These are phyloP conservation scores for Arachis monticola DNA, from an alignment of 331 rosid species.

Conservation along the genomic window DNA sequence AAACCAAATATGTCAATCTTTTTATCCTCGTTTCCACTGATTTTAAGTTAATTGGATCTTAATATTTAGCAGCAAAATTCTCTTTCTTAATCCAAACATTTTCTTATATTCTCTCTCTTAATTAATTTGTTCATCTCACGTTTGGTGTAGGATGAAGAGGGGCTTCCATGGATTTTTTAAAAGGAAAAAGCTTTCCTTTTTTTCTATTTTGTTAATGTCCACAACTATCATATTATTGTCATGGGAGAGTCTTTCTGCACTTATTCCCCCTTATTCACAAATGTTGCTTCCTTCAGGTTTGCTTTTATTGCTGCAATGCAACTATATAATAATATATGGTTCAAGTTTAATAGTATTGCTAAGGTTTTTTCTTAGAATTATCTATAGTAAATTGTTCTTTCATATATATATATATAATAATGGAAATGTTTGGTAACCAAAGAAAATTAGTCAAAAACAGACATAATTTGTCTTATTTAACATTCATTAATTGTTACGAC, in stretches of 20 bases:
- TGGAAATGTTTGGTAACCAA: too few species aligned
- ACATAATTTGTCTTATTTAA: too few species aligned
- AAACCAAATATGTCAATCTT: too few species aligned
- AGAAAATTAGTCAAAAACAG: too few species aligned
- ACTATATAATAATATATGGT: too few species aligned
- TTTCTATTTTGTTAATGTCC: slow-evolving; percentile 60
- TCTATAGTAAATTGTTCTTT: too few species aligned
- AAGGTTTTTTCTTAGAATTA: too few species aligned
- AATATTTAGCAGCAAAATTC: neutral
- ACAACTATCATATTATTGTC: slow-evolving; percentile 54
- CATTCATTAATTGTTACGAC: too few species aligned
- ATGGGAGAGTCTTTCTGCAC: slow-evolving; percentile 60
- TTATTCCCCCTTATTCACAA: slow-evolving; percentile 46
- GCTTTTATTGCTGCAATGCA: neutral
- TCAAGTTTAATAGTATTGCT: too few species aligned
- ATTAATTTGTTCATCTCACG: neutral
- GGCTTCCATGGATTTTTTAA: slow-evolving; percentile 56
- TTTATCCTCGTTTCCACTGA: neutral
- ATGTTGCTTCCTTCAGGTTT: slow-evolving; percentile 58
- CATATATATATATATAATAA: too few species aligned
- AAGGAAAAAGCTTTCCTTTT: slow-evolving; percentile 55
- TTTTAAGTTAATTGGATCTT: neutral
- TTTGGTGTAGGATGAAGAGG: slow-evolving; percentile 62
- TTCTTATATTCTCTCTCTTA: neutral
- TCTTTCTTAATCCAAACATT: neutral